A percentile compares a stretch with the other conserved stretches of the same genome.
Conservation (phyloP, 2,329 filamentous ascomycete species). For the Penicillium occitanis region DNA sequence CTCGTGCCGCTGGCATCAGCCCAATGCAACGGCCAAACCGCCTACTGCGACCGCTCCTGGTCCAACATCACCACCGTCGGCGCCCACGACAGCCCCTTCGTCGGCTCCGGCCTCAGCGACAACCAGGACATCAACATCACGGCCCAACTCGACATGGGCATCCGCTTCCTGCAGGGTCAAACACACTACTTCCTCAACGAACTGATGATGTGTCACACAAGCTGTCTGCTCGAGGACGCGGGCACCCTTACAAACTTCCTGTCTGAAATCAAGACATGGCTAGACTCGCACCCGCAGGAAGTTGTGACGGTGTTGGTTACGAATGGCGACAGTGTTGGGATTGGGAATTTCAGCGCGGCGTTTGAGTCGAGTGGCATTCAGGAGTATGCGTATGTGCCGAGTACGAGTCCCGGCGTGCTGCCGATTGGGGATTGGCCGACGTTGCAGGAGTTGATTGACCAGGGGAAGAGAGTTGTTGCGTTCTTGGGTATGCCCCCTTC, state of each 20-base stretch:
- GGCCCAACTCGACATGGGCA: conserved; percentile 60
- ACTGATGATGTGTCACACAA: conserved; percentile 65
- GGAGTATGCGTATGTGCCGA: conserved; percentile 40
- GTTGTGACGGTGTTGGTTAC: conserved; percentile 64
- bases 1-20: conserved; percentile 17
- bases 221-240: conserved; percentile 59
- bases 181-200: conserved; percentile 56
- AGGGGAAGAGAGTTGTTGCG: conserved; percentile 45
- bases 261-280: conserved; percentile 59
- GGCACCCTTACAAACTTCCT: conserved; percentile 59
- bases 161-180: conserved; percentile 65
- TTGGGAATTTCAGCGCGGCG: conserved; percentile 35
- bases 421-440: conserved; percentile 45
- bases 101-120: conserved; percentile 54
- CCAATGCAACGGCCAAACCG: conserved; percentile 58
- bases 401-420: conserved; percentile 30
- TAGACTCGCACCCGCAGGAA: conserved; percentile 59
- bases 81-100: conserved; percentile 66
- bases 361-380: conserved; percentile 36
- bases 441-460: conserved; percentile 41
- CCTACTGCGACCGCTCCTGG: conserved; percentile 59
- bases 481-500: conserved; percentile 40
- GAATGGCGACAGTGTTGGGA: conserved; percentile 53
- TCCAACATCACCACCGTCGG: conserved; percentile 63
- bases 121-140: conserved; percentile 63